Percentiles rank a stretch among this genome's conserved stretches.
Conservation (phyloP, 2,329 filamentous ascomycete species). For the Chaetomiaceae sp. region DNA sequence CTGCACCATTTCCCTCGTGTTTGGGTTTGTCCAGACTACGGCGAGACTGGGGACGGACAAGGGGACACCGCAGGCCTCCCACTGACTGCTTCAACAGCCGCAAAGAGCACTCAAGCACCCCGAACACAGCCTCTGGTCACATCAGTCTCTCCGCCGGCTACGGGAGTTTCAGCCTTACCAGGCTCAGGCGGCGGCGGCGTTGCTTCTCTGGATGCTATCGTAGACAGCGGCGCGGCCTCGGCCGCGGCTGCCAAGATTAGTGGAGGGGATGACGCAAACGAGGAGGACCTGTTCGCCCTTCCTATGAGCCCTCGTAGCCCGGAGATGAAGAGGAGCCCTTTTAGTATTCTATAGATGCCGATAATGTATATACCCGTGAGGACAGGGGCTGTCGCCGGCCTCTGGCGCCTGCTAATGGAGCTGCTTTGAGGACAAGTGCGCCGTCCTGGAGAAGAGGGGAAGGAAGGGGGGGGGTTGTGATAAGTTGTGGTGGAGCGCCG, state of each 20-base stretch:
- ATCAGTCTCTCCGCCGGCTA: constrained; percentile 54
- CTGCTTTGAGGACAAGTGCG: too few relatives aligned
- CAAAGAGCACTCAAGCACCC: constrained; percentile 17
- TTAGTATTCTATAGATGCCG: constrained; percentile 48
- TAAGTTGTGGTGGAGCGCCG: too few relatives aligned
- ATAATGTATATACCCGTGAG: constrained; percentile 1
- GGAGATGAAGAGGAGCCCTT: constrained; percentile 80
- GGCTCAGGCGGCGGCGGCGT: constrained; percentile 30
- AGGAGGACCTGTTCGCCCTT: constrained; percentile 82
- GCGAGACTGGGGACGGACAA: neutral
- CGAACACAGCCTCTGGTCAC: constrained; percentile 18
- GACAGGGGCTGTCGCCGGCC: neutral
- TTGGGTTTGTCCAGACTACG: neutral
- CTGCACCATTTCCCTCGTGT: neutral
- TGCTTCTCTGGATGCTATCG: constrained; percentile 39
- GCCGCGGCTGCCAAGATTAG: constrained; percentile 31
- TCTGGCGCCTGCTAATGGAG: neutral
- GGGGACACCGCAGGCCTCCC: constrained; percentile 28
- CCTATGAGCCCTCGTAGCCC: constrained; percentile 83
- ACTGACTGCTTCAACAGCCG: constrained; percentile 15
- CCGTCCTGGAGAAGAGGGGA: too few relatives aligned
- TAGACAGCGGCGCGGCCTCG: constrained; percentile 33
- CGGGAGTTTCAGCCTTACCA: constrained; percentile 57
- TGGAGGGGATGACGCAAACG: constrained; percentile 46
- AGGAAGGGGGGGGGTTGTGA: too few relatives aligned